Evolutionary conservation across 345 rosid species (phyloP), one percentile per base, ranked within the genome.

Genomic region (Brassica nigra): DNA sequence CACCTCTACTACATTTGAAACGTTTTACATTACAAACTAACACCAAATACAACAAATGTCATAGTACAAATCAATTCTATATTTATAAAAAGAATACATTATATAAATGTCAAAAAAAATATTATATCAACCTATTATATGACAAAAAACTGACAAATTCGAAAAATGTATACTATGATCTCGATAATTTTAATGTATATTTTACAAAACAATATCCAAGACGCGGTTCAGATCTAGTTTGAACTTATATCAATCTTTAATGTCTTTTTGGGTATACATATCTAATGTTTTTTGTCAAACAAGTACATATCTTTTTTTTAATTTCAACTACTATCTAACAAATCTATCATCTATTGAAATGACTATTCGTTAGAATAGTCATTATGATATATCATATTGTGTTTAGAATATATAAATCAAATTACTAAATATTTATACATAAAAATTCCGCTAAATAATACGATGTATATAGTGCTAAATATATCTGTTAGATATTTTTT

Each of bases 291-390:
- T 28, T 58, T 58, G 30, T 58, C 30, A 57, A 58, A 58, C 54
- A 49, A 49, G 57, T 49, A 49, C 7, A 49, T n/a, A 49, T 49
- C 18, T 14, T 49, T 49, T 36, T 36, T n/a, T 14, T 1, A 36
- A 64, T 15, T 49, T 52, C 76, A 78, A 64, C 54, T 63, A 64
- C 27, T 28, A 28, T 20, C 61, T 59, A 65, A 71, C 75, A 69
- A 44, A 69, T 31, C 8, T 61, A 61, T 33, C 63, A 77, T 62
- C 74, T 44, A 62, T 44, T 68, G n/a, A 8, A 71, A 39, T 37
- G 81, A 78, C 67, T 42, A 8, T 39, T 37, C 42, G 64, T 71
- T 63, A 61, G 31, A 64, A 12, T 39, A 10, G 27, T 55, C 61
- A 78, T 64, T 20, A 31, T 16, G 66, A 54, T 27, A 3, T 66